A percentile compares a stretch with the other conserved stretches of the same genome.
These are phyloP conservation scores for Quillaja saponaria DNA, from an alignment of 306 rosid species.

Conservation along the genomic window DNA sequence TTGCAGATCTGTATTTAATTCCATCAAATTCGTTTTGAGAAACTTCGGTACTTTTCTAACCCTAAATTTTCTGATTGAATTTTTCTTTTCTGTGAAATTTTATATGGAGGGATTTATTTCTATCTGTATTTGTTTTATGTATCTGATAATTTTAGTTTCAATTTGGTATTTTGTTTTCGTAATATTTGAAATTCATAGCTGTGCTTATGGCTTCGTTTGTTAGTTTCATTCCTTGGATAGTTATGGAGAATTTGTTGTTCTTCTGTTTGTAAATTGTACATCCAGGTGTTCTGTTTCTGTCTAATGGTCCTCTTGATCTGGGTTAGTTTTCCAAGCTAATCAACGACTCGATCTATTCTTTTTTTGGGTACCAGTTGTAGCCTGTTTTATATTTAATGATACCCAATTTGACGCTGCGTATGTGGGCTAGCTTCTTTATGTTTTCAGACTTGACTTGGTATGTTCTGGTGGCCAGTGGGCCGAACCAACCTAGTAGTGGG, in stretches of 20 bases:
- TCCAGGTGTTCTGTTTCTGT: neutral
- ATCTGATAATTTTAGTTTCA: neutral
- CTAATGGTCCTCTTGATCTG: conserved; percentile 35
- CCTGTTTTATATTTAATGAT: conserved; percentile 5
- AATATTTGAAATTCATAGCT: conserved; percentile 1
- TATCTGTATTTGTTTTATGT: too few species aligned
- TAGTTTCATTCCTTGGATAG: neutral
- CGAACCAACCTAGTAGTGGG: conserved; percentile 35
- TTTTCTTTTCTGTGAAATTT: neutral
- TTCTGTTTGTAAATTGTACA: neutral
- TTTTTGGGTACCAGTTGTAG: conserved; percentile 8
- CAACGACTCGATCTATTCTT: conserved; percentile 7
- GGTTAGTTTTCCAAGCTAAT: conserved; percentile 37
- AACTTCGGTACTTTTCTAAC: conserved; percentile 37
- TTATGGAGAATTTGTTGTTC: neutral
- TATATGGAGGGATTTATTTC: neutral
- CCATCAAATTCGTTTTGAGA: neutral
- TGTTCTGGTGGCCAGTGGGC: conserved; percentile 36
- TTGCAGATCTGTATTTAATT: conserved; percentile 7
- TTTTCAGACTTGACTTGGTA: too few species aligned
- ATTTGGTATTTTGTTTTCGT: neutral
- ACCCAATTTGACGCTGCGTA: conserved; percentile 30
- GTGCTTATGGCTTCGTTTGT: neutral
- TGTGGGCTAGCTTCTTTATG: conserved; percentile 6
- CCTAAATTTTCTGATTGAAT: conserved; percentile 2